Base-by-base conservation (phyloP, 1,284 basidiomycete genomes). In the Naganishia albida region DNA sequence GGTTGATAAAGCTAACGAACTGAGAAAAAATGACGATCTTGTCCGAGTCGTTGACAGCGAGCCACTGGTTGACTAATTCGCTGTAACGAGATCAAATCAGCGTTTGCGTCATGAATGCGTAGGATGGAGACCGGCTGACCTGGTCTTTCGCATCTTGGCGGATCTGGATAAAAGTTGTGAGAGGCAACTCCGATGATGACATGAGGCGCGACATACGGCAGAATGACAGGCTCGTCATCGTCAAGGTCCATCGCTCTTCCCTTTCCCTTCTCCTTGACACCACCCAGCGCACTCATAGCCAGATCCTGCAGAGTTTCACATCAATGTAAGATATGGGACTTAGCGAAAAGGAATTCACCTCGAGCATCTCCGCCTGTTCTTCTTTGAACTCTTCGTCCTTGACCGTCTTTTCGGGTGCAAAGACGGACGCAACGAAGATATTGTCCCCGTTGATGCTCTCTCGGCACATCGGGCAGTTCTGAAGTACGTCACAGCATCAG, bases 391-490 rank as follows among this genome's bases (percentile, higher is more conserved):
- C 62, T 52, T 63, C 62, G 20, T 46, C 48, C 39, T 60, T 60
- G 15, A 50, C 57, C 15, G 23, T 49, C 15, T 28, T 40, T 43
- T 53, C 62, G 25, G 75, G 72, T 16, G 72, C 63, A 66, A 72
- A 75, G 2, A 74, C 77, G 2, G 67, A 59, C 1, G 73, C 73
- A 1, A 72, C 67, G 70, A 77, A 79, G 16, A 77, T 52, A 44
- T 66, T 71, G 2, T 68, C 66, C 18, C 66, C 70, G 39, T 69
- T 66, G 38, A 80, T 70, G 20, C 69, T 60, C 1, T 57, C 55
- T 46, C 79, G 73, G 56, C 79, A 80, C 57, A 77, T 60, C 1
- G 79, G 79, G 63, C 79, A 80, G 2, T 71, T 64, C 46, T 48
- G 44, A 28, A 52, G 23, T 18, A 42, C 26, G 16, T 16, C 13